Conservation (phyloP, 371 early-diverging fungal species). For the Mortierella sp. region DNA sequence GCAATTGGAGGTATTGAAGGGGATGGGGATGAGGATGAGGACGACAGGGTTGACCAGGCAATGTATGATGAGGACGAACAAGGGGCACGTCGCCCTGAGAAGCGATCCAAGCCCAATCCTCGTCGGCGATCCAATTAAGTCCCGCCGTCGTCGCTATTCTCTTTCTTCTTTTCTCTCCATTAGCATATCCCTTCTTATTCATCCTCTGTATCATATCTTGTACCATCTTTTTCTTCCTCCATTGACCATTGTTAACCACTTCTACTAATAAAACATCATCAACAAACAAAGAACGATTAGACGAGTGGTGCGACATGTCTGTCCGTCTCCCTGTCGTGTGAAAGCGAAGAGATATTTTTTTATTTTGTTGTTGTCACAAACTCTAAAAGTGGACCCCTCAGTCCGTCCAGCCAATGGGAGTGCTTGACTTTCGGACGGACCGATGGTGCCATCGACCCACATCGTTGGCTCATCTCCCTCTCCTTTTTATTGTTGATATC, state of each 20-base stretch:
- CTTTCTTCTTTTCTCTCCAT: background rate
- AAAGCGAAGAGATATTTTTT: background rate
- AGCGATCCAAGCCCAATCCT: slow-evolving; percentile 10
- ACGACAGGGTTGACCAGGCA: background rate
- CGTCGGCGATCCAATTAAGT: background rate
- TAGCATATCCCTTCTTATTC: background rate
- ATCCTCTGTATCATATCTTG: background rate
- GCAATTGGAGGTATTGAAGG: background rate
- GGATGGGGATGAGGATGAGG: background rate
- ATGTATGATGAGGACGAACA: background rate
- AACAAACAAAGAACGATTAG: background rate
- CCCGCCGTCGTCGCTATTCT: background rate
- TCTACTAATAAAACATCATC: background rate
- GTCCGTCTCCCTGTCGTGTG: background rate
- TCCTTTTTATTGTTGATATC: background rate
- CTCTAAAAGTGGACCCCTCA: background rate
- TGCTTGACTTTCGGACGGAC: slow-evolving; percentile 14
- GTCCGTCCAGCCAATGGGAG: slow-evolving; percentile 22
- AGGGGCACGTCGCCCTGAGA: background rate
- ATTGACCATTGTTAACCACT: background rate
- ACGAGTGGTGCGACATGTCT: background rate
- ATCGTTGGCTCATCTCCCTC: slow-evolving; percentile 36
- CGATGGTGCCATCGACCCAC: slow-evolving; percentile 50
- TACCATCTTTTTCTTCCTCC: background rate
- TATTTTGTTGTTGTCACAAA: too few relatives aligned